These are phyloP conservation scores for Polychytrium aggregatum DNA, from an alignment of 192 early-diverging fungal species.

Conservation along the genomic window DNA sequence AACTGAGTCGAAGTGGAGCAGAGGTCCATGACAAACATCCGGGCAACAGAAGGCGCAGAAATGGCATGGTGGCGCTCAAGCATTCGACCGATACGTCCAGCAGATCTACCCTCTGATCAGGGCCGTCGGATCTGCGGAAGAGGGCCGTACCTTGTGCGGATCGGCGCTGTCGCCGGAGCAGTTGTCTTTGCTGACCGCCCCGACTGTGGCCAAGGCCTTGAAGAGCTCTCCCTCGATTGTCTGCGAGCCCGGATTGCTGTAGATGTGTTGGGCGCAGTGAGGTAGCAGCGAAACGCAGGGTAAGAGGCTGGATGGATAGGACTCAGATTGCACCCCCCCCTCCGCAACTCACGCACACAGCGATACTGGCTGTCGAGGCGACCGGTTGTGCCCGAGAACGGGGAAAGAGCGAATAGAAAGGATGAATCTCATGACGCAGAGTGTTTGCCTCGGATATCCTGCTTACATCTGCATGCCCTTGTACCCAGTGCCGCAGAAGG, in stretches of 20 bases:
- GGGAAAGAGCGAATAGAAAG: background rate
- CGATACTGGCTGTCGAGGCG: background rate
- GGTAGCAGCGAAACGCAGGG: background rate
- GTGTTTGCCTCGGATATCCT: no score
- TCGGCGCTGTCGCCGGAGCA: no score
- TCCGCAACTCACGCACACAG: background rate
- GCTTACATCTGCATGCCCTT: constrained; percentile 90
- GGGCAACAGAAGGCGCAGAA: no score
- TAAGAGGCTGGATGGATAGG: background rate
- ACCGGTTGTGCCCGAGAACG: background rate
- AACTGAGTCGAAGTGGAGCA: no score
- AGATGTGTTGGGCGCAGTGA: background rate
- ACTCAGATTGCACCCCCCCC: background rate
- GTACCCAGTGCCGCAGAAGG: constrained; percentile 92
- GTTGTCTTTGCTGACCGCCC: no score
- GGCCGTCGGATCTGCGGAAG: constrained; percentile 62
- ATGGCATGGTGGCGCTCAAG: no score
- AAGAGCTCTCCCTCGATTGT: constrained; percentile 77
- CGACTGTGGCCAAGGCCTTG: constrained; percentile 55
- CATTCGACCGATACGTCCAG: no score
- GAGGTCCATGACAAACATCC: no score
- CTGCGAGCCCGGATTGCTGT: constrained; percentile 26
- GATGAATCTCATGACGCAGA: background rate
- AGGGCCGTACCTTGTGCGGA: no score
- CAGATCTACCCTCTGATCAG: no score